Evolutionary conservation across 441 rosid species (phyloP).

Genomic region (Euphorbia schlechtendalii): DNA sequence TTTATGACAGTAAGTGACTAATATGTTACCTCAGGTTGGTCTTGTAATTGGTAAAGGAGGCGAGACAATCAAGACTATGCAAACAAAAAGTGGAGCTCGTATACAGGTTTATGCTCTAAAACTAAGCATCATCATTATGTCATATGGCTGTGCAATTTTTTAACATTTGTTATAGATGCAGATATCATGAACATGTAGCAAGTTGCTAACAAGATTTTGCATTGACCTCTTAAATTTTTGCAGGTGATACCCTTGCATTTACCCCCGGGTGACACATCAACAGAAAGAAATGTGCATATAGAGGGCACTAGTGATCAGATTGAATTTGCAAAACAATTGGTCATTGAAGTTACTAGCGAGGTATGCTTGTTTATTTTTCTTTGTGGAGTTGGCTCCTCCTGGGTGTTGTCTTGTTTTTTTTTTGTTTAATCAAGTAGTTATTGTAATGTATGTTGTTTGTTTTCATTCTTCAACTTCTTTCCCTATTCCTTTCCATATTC

Average conservation of each 20-base stretch:
- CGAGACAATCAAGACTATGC: slow-evolving; percentile 93
- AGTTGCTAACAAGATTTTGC: background rate
- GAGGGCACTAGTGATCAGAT: slow-evolving; percentile 94
- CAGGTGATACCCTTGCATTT: slow-evolving; percentile 95
- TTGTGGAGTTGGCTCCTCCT: slow-evolving; percentile 21
- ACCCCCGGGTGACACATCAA: slow-evolving; percentile 83
- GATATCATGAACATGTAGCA: background rate
- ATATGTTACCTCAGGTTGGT: slow-evolving; percentile 59
- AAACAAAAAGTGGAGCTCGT: slow-evolving; percentile 84
- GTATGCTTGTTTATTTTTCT: slow-evolving; percentile 47
- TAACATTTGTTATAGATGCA: background rate
- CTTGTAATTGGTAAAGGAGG: slow-evolving; percentile 98
- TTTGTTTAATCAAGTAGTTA: background rate
- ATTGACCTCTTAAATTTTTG: slow-evolving; percentile 5
- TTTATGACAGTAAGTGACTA: slow-evolving; percentile 20
- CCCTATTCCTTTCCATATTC: background rate
- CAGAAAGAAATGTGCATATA: slow-evolving; percentile 73
- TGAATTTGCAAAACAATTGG: slow-evolving; percentile 84
- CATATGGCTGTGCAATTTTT: background rate
- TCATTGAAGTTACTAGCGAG: slow-evolving; percentile 94
- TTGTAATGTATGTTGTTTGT: background rate
- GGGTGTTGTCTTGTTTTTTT: slow-evolving; percentile 2
- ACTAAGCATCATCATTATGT: background rate
- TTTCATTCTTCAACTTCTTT: background rate
- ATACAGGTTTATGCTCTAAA: slow-evolving; percentile 56